A percentile compares a stretch with the other conserved stretches of the same genome.
Evolutionary conservation across 257 asterid genomes (phyloP).

Genomic region (Fraxinus excelsior): DNA sequence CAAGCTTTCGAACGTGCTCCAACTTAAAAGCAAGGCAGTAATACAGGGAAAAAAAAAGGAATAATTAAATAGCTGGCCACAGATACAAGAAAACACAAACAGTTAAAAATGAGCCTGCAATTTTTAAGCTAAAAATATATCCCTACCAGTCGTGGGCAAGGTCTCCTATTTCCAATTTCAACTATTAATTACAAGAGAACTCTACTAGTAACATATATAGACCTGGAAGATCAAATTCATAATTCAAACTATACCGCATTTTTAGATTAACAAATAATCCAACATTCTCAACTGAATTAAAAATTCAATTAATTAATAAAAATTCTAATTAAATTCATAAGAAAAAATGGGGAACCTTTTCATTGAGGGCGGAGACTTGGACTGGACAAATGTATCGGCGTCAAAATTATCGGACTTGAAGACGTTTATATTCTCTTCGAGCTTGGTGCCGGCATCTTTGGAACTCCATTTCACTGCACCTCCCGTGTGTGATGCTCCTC

Average conservation of each 20-base stretch:
- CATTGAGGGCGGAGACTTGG: slow-evolving; percentile 86
- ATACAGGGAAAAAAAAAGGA: too few relatives aligned
- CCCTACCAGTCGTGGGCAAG: not conserved
- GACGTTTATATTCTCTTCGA: slow-evolving; percentile 87
- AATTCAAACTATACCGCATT: too few relatives aligned
- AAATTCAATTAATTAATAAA: not conserved
- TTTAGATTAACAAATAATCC: too few relatives aligned
- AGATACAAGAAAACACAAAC: not conserved
- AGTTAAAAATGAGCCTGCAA: slow-evolving; percentile 1
- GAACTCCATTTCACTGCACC: slow-evolving; percentile 53
- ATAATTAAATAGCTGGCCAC: not conserved
- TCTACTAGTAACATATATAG: too few relatives aligned
- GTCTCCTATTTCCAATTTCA: too few relatives aligned
- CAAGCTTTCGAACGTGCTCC: not conserved
- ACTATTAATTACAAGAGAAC: too few relatives aligned
- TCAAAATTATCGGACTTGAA: slow-evolving; percentile 92
- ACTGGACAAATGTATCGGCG: slow-evolving; percentile 81
- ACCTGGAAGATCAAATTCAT: too few relatives aligned
- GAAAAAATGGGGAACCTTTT: slow-evolving; percentile 56
- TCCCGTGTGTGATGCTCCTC: slow-evolving; percentile 64
- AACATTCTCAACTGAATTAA: too few relatives aligned
- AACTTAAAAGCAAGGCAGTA: not conserved
- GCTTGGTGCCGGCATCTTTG: slow-evolving; percentile 69
- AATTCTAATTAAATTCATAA: not conserved
- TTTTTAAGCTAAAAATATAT: not conserved